Evolutionary conservation across 768 basidiomycete genomes (phyloP).

Genomic region (Mrakia gelida): DNA sequence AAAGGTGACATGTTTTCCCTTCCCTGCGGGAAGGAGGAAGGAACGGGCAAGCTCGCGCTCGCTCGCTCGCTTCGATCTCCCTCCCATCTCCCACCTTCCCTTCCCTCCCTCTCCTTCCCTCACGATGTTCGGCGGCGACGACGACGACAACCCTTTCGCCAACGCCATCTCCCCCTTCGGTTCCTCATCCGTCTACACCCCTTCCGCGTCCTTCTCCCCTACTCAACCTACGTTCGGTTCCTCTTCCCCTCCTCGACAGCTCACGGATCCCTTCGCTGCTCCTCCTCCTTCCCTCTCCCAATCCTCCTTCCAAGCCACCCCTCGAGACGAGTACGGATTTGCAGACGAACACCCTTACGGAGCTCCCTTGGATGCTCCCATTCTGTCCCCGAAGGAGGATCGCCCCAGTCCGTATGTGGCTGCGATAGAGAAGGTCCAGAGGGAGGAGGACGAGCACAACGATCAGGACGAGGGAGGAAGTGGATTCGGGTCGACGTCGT

Average conservation of each 20-base stretch:
- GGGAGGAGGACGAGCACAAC: background rate
- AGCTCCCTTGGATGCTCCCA: slow-evolving; percentile 13
- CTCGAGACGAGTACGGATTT: background rate
- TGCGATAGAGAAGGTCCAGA: background rate
- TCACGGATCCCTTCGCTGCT: background rate
- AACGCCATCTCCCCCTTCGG: slow-evolving; percentile 32
- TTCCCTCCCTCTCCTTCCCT: background rate
- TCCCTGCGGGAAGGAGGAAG: too few relatives aligned
- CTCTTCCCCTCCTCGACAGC: background rate
- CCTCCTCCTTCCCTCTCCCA: background rate
- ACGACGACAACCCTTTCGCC: slow-evolving; percentile 33
- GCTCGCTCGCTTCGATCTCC: too few relatives aligned
- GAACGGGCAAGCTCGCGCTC: too few relatives aligned
- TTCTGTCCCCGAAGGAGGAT: background rate
- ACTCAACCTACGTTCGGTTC: background rate
- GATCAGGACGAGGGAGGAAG: background rate
- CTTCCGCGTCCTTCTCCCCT: background rate
- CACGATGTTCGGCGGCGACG: slow-evolving; percentile 17
- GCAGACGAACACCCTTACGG: slow-evolving; percentile 12
- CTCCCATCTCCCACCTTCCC: background rate
- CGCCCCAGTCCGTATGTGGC: slow-evolving; percentile 16
- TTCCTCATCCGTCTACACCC: slow-evolving; percentile 17
- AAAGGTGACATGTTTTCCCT: too few relatives aligned
- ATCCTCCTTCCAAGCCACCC: background rate
- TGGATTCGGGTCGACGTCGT: background rate